phyloP scores from a whole-genome alignment of 257 asterid genomes.

The Lithospermum erythrorhizon region DNA sequence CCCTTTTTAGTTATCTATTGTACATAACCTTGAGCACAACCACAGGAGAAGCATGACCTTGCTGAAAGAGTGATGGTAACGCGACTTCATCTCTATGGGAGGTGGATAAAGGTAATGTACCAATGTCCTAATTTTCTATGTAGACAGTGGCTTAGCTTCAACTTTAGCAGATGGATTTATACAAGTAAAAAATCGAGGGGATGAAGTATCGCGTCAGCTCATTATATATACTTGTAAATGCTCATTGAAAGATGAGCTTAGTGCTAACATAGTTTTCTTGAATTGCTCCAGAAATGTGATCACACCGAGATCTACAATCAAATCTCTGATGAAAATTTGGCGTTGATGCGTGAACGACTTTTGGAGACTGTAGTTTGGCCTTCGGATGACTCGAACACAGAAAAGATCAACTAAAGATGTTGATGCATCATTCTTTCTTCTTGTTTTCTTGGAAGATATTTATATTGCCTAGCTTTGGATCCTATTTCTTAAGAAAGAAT shows the following conservation, averaged over 20 bases:
- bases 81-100: conserved; percentile 75
- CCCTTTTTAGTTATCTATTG: background rate
- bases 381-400: conserved; percentile 56
- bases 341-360: conserved; percentile 77
- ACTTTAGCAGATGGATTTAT: too few relatives aligned
- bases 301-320: conserved; percentile 66
- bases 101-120: conserved; percentile 69
- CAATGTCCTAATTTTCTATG: background rate
- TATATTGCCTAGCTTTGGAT: background rate
- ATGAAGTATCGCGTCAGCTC: too few relatives aligned
- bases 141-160: background rate
- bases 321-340: conserved; percentile 77
- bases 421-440: background rate
- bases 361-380: conserved; percentile 79
- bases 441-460: background rate
- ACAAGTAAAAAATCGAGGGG: too few relatives aligned
- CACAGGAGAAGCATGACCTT: conserved; percentile 63
- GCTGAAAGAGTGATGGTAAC: conserved; percentile 94
- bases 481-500: too few relatives aligned
- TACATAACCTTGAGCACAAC: conserved; percentile 16
- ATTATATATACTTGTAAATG: background rate
- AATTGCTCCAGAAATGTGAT: conserved; percentile 51
- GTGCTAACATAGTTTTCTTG: background rate
- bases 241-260: background rate
- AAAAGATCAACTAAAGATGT: conserved; percentile 32